Evolutionary conservation across 768 basidiomycete genomes (phyloP).

Genomic region (Russula earlei): DNA sequence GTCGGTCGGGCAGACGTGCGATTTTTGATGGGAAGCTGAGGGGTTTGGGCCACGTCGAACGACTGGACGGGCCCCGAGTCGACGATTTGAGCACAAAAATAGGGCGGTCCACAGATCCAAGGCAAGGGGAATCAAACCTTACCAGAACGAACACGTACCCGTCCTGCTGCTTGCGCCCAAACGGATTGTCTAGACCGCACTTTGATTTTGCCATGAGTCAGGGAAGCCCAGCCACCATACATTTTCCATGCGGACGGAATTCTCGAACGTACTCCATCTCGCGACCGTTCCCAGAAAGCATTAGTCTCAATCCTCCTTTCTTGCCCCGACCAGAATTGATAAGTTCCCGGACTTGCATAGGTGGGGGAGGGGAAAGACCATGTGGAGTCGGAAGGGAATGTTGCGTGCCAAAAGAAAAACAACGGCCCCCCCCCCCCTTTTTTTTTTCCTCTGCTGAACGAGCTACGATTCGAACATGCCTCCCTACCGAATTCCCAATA

Average conservation of each 20-base stretch:
- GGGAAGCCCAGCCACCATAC: conserved; percentile 10
- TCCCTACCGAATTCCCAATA: not conserved
- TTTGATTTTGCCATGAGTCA: conserved; percentile 6
- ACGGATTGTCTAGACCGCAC: conserved; percentile 1
- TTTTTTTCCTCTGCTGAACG: not conserved
- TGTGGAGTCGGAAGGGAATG: too few species aligned
- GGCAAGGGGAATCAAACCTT: conserved; percentile 10
- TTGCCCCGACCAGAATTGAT: not conserved
- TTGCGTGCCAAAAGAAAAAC: too few species aligned
- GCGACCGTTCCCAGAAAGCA: conserved; percentile 4
- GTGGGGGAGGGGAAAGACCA: not conserved
- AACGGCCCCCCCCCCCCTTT: too few species aligned
- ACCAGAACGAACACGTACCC: not conserved
- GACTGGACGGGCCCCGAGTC: not conserved
- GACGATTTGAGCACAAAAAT: not conserved
- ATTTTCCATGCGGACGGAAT: conserved; percentile 10
- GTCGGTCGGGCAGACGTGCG: not conserved
- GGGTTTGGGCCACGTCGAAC: too few species aligned
- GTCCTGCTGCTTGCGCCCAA: conserved; percentile 2
- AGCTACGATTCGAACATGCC: not conserved
- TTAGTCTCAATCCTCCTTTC: not conserved
- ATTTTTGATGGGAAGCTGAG: too few species aligned
- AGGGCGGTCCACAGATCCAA: not conserved
- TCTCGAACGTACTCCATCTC: not conserved
- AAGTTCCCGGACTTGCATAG: not conserved